Percentiles rank a stretch among this genome's conserved stretches.
phyloP scores from a whole-genome alignment of 2,329 filamentous ascomycete genomes.

The Fusarium sp. region DNA sequence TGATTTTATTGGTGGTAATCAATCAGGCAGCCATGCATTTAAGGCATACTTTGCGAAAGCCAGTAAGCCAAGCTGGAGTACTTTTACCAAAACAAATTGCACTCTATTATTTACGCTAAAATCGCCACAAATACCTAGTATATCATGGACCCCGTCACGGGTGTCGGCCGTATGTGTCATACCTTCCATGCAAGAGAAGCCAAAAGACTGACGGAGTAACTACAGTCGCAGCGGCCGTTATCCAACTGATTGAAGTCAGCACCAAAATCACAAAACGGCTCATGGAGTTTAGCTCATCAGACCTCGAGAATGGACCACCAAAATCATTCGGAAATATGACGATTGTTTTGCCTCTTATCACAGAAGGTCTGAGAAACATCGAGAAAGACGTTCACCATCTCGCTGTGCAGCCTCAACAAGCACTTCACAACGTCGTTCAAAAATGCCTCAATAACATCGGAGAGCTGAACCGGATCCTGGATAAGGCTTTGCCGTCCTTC shows the following conservation, averaged over 20 bases:
- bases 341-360: neutral
- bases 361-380: neutral
- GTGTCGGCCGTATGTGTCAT: neutral
- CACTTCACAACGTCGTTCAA: neutral
- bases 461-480: neutral
- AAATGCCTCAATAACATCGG: neutral
- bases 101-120: no score
- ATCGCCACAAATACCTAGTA: no score
- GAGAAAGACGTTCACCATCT: neutral
- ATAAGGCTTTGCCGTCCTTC: neutral
- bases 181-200: accelerated
- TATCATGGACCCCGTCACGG: neutral
- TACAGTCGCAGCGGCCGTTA: neutral
- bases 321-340: neutral
- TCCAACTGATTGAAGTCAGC: conserved; percentile 1
- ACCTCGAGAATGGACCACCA: neutral
- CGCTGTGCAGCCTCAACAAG: neutral
- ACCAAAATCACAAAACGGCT: neutral
- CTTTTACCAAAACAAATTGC: no score
- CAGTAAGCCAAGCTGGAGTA: no score
- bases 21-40: no score
- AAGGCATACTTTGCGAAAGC: no score
- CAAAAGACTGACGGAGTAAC: neutral
- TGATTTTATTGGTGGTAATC: no score
- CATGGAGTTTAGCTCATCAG: neutral